Evolutionary conservation across 2,329 filamentous ascomycete species (phyloP).

Genomic region (Periconia sp.): DNA sequence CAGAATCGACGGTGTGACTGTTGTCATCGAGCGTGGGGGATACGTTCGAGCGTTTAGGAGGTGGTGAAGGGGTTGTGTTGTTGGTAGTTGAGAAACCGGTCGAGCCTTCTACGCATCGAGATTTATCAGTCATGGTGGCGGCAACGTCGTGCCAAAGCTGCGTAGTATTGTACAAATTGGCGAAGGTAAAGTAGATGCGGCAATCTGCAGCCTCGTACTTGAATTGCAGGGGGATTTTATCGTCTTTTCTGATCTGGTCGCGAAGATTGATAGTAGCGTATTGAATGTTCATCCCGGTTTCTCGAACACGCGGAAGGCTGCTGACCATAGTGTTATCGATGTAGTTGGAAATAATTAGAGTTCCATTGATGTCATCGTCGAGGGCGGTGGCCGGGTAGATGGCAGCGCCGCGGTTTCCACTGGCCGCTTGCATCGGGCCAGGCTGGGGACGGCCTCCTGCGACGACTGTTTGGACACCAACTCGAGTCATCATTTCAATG

Average conservation of each 20-base stretch:
- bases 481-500: slow-evolving; percentile 50
- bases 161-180: slow-evolving; percentile 41
- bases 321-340: slow-evolving; percentile 1
- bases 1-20: too few species aligned
- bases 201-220: slow-evolving; percentile 44
- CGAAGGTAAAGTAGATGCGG: slow-evolving; percentile 41
- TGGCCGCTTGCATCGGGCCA: slow-evolving; percentile 60
- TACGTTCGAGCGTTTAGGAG: too few species aligned
- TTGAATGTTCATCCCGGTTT: slow-evolving; percentile 23
- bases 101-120: slow-evolving; percentile 37
- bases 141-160: slow-evolving; percentile 40
- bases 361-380: slow-evolving; percentile 30
- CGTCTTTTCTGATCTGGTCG: slow-evolving; percentile 40
- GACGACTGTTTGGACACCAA: slow-evolving; percentile 55
- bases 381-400: slow-evolving; percentile 36
- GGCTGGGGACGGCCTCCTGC: slow-evolving; percentile 59
- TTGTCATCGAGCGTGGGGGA: too few species aligned
- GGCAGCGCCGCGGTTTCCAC: slow-evolving; percentile 59
- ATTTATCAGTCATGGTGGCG: slow-evolving; percentile 34
- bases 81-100: slow-evolving; percentile 16
- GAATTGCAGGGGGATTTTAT: slow-evolving; percentile 40
- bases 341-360: slow-evolving; percentile 2
- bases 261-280: slow-evolving; percentile 39
- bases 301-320: slow-evolving; percentile 5
- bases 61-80: too few species aligned